Percentiles rank a stretch among this genome's conserved stretches.
Conservation (phyloP, 2,329 filamentous ascomycete species). For the Neopestalotiopsis sp. region DNA sequence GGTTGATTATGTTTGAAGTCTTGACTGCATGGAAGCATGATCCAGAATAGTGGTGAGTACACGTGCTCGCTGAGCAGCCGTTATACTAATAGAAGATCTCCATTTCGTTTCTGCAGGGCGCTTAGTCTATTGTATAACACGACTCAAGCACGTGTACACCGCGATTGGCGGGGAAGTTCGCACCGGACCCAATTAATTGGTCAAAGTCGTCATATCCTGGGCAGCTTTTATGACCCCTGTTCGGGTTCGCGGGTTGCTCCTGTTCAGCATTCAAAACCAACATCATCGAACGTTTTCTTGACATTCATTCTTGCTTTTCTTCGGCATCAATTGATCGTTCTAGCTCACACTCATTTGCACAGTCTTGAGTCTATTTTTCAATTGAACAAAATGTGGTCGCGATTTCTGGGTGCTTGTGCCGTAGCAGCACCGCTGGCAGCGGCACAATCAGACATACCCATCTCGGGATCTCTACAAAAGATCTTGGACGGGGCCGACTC, state of each 20-base stretch:
- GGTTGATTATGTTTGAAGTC: too few relatives aligned
- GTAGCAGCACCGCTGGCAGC: constrained; percentile 12
- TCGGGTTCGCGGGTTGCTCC: background rate
- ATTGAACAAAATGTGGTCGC: constrained; percentile 9
- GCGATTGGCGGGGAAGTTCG: background rate
- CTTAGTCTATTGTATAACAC: background rate
- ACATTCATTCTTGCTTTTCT: background rate
- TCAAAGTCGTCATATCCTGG: background rate
- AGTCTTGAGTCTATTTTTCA: background rate
- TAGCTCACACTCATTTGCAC: background rate
- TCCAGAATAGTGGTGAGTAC: background rate
- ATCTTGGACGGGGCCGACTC: constrained; percentile 20
- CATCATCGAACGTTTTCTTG: background rate
- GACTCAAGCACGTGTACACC: background rate
- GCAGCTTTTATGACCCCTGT: background rate
- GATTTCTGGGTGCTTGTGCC: constrained; percentile 8
- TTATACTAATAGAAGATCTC: background rate
- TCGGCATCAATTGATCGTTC: background rate
- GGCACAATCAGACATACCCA: constrained; percentile 22
- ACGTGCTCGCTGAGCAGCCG: background rate
- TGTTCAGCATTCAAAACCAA: background rate
- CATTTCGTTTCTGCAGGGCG: constrained; percentile 3
- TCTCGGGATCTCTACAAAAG: constrained; percentile 19
- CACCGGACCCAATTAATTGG: background rate
- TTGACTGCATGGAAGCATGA: background rate